Base-by-base conservation (phyloP, 2,329 filamentous ascomycete species). In the Fusarium sp. region DNA sequence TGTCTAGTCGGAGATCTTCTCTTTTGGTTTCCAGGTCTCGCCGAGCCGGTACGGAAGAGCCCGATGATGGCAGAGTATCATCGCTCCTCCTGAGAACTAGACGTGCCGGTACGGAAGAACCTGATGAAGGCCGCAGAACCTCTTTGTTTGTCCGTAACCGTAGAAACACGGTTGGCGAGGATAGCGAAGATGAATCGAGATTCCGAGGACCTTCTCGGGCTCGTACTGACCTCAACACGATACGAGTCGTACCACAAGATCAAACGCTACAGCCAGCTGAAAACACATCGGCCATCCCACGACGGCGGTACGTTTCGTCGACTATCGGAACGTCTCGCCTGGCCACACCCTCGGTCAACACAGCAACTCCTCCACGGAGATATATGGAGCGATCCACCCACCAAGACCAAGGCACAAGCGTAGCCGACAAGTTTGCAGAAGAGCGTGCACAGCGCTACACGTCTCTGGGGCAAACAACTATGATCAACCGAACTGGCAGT, bases 181-280 rank as follows among this genome's bases (percentile, higher is more conserved):
- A 87, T 3, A 84, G 86, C 7, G 72, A 75, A 10, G 84, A 87
- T 2, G 84, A 86, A 21, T 47, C 75, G n/a, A 80, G 82, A 32
- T 83, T 86, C 67, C 84, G 86, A n/a, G 82, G 85, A 4, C 87
- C 88, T 2, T 89, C 88, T 6, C 82, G 89, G 25, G 87, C 88
- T 6, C 79, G 82, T 37, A 90, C 88, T 1, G 89, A 91, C 63
- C 82, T 85, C 55, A 83, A 81, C 28, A 74, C 78, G 68, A 64
- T 83, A 80, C 71, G 78, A 43, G 59, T 62, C 40, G 61, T 68
- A n/a, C 61, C 73, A 16, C 73, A 74, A 27, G 78, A 80, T 43
- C 74, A 74, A 28, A 45, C 69, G 2, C 55, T 69, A 18, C 72
- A 72, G 23, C 53, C 40, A 10, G 20, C 60, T 25, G 72, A 75